A percentile compares a stretch with the other conserved stretches of the same genome.
Evolutionary conservation across 495 filamentous ascomycete species (phyloP).

Genomic region (Hypomontagnella monticulosa): DNA sequence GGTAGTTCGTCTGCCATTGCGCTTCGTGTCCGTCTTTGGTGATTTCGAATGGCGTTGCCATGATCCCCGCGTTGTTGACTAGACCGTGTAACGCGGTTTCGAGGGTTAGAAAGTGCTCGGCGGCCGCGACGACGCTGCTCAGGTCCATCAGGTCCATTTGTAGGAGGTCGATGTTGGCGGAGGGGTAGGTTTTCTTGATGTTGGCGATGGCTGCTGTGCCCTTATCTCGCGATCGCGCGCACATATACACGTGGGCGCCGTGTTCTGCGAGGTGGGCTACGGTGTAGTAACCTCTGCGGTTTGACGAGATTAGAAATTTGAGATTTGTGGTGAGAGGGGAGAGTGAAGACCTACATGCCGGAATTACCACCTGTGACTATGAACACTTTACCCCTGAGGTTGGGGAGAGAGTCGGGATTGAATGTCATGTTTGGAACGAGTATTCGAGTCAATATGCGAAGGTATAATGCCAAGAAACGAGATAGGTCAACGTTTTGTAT

Average conservation of each 20-base stretch:
- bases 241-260: slow-evolving; percentile 56
- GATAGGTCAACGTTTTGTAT: slow-evolving; percentile 35
- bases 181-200: slow-evolving; percentile 49
- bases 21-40: slow-evolving; percentile 61
- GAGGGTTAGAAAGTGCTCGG: slow-evolving; percentile 21
- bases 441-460: slow-evolving; percentile 35
- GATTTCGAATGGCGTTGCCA: slow-evolving; percentile 52
- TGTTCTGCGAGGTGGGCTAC: slow-evolving; percentile 51
- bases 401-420: slow-evolving; percentile 50
- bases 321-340: slow-evolving; percentile 9
- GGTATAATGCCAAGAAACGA: slow-evolving; percentile 27
- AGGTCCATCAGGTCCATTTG: slow-evolving; percentile 56
- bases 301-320: slow-evolving; percentile 31
- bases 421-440: slow-evolving; percentile 52
- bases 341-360: slow-evolving; percentile 50
- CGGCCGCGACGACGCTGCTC: slow-evolving; percentile 39
- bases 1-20: slow-evolving; percentile 59
- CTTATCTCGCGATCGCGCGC: slow-evolving; percentile 49
- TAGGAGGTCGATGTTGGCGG: slow-evolving; percentile 52
- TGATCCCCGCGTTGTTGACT: slow-evolving; percentile 53
- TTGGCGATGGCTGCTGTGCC: slow-evolving; percentile 48
- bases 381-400: slow-evolving; percentile 42
- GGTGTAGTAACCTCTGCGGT: slow-evolving; percentile 50
- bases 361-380: slow-evolving; percentile 46
- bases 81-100: slow-evolving; percentile 46